These are phyloP conservation scores for Luffa acutangula DNA, from an alignment of 306 rosid genomes.

Conservation along the genomic window DNA sequence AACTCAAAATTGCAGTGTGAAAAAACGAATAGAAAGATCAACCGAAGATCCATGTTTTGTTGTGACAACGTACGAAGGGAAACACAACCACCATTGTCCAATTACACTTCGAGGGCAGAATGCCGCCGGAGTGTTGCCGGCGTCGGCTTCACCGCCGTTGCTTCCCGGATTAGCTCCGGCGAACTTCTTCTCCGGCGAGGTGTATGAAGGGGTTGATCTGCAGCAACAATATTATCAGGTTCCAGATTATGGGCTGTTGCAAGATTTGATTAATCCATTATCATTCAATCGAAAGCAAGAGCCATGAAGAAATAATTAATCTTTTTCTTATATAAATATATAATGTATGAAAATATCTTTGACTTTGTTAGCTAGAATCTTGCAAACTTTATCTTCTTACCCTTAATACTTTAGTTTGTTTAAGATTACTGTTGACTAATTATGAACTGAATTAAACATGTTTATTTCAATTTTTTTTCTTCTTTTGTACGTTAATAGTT, in stretches of 20 bases:
- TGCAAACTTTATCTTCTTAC: neutral
- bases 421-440: neutral
- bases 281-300: constrained; percentile 24
- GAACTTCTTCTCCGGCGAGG: neutral
- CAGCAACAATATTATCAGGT: neutral
- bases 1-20: constrained; percentile 36
- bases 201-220: neutral
- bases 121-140: constrained; percentile 13
- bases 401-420: neutral
- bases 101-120: constrained; percentile 29
- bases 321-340: neutral
- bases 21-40: constrained; percentile 48
- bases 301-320: constrained; percentile 11
- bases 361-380: neutral
- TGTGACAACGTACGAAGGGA: constrained; percentile 53
- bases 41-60: constrained; percentile 38
- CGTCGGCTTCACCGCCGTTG: neutral
- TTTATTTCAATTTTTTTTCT: neutral
- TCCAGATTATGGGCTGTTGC: constrained; percentile 31
- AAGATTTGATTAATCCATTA: constrained; percentile 28
- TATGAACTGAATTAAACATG: neutral
- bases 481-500: neutral
- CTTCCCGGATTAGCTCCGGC: neutral
- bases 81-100: constrained; percentile 47
- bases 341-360: neutral